Conservation (phyloP, 768 basidiomycete genomes). For the Hydnum rufescens region DNA sequence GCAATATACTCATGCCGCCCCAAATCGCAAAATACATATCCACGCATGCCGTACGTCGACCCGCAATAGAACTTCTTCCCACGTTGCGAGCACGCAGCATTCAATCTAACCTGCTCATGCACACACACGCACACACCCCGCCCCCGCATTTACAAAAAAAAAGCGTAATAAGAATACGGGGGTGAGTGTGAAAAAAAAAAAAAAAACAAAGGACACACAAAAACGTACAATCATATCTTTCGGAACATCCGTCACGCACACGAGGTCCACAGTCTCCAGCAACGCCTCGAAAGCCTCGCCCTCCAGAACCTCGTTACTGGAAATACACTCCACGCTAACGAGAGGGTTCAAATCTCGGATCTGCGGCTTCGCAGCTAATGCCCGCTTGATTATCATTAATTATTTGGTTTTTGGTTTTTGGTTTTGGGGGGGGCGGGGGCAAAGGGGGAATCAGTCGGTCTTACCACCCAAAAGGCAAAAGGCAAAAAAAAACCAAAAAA, state of each 20-base stretch:
- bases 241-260: slow-evolving; percentile 70
- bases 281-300: slow-evolving; percentile 36
- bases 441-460: too few species aligned
- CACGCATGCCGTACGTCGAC: slow-evolving; percentile 72
- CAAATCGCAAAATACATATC: slow-evolving; percentile 91
- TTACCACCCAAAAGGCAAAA: slow-evolving; percentile 2
- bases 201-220: background rate
- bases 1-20: slow-evolving; percentile 69
- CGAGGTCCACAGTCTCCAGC: slow-evolving; percentile 52
- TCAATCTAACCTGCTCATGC: slow-evolving; percentile 56
- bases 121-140: too few species aligned
- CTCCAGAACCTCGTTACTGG: slow-evolving; percentile 29
- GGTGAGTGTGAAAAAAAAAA: slow-evolving; percentile 5
- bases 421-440: too few species aligned
- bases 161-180: too few species aligned
- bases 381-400: slow-evolving; percentile 32
- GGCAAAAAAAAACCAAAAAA: background rate
- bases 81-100: slow-evolving; percentile 55
- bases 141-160: too few species aligned
- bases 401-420: background rate
- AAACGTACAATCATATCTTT: slow-evolving; percentile 49
- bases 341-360: slow-evolving; percentile 86
- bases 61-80: slow-evolving; percentile 80
- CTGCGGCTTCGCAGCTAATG: slow-evolving; percentile 64
- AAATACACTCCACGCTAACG: slow-evolving; percentile 54